phyloP scores from a whole-genome alignment of 1,284 basidiomycete species.

The Papiliotrema nemorosa region DNA sequence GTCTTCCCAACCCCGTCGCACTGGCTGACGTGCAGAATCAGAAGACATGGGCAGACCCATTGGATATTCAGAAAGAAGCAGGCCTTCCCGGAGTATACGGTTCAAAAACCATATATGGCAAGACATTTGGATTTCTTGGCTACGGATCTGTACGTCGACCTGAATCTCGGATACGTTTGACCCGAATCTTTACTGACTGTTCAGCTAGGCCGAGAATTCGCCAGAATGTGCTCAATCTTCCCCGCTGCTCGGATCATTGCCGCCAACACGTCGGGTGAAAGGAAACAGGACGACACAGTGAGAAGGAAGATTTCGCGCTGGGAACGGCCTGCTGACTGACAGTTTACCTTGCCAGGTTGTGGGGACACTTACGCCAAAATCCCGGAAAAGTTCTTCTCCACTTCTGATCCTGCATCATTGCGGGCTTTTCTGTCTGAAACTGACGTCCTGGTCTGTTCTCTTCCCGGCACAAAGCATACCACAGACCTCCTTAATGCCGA shows the following conservation, averaged over 20 bases:
- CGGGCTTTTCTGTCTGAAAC: constrained; percentile 30
- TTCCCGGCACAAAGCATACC: constrained; percentile 42
- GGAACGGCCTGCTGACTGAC: constrained; percentile 40
- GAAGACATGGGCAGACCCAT: not conserved
- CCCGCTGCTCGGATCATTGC: constrained; percentile 43
- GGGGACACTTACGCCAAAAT: not conserved
- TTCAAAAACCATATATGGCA: constrained; percentile 16
- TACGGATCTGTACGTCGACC: not conserved
- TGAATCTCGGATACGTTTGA: constrained; percentile 4
- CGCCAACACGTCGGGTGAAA: constrained; percentile 41
- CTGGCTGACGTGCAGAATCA: not conserved
- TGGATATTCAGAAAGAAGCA: not conserved
- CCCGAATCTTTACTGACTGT: not conserved
- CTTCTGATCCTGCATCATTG: constrained; percentile 29
- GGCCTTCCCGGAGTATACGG: not conserved
- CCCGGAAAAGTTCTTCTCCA: constrained; percentile 26
- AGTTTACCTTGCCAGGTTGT: constrained; percentile 20
- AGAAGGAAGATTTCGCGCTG: constrained; percentile 19
- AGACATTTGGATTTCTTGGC: constrained; percentile 29
- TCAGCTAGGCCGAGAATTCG: not conserved
- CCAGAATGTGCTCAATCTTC: constrained; percentile 27
- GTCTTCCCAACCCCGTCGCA: not conserved
- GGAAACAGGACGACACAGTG: constrained; percentile 35
- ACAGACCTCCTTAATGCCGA: constrained; percentile 28
- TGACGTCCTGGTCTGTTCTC: constrained; percentile 40